These are phyloP conservation scores for Diaporthe capsici DNA, from an alignment of 2,329 filamentous ascomycete genomes.

Conservation along the genomic window DNA sequence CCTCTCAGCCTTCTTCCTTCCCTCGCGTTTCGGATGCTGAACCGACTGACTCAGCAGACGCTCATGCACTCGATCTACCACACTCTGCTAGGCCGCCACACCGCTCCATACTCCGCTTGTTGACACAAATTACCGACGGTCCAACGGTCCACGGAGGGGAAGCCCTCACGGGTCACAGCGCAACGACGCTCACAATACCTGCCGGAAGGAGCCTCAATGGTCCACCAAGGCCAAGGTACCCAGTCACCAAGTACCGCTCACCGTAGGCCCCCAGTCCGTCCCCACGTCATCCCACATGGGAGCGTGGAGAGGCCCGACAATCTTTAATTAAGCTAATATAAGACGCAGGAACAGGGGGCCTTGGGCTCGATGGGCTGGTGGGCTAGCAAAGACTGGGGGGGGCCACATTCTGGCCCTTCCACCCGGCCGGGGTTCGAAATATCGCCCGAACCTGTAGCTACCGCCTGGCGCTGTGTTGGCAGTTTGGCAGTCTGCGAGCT, in stretches of 20 bases:
- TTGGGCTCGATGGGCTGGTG: conserved; percentile 20
- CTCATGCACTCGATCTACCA: background rate
- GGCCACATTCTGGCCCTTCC: conserved; percentile 15
- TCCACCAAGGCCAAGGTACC: conserved; percentile 17
- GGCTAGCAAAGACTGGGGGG: background rate
- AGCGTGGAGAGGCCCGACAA: conserved; percentile 35
- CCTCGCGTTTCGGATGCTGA: conserved; percentile 11
- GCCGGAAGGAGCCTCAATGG: conserved; percentile 24
- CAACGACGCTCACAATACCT: conserved; percentile 16
- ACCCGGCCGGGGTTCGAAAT: conserved; percentile 24
- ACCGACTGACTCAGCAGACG: conserved; percentile 27
- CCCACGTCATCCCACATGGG: conserved; percentile 39
- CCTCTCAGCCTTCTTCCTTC: background rate
- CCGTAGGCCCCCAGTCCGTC: conserved; percentile 31
- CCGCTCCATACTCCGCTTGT: conserved; percentile 25
- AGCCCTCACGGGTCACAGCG: background rate
- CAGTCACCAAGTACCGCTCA: conserved; percentile 13
- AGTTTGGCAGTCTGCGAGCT: conserved; percentile 16
- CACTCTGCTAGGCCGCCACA: background rate
- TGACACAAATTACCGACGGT: conserved; percentile 26
- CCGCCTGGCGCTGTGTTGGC: conserved; percentile 9
- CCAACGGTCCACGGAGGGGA: conserved; percentile 6
- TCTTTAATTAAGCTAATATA: conserved; percentile 39
- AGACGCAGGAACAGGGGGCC: conserved; percentile 37
- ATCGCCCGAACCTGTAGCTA: conserved; percentile 27